Evolutionary conservation across 805 yeast species (phyloP), one percentile per base, ranked within the genome.

Genomic region (Cyberlindnera euphorbiae): DNA sequence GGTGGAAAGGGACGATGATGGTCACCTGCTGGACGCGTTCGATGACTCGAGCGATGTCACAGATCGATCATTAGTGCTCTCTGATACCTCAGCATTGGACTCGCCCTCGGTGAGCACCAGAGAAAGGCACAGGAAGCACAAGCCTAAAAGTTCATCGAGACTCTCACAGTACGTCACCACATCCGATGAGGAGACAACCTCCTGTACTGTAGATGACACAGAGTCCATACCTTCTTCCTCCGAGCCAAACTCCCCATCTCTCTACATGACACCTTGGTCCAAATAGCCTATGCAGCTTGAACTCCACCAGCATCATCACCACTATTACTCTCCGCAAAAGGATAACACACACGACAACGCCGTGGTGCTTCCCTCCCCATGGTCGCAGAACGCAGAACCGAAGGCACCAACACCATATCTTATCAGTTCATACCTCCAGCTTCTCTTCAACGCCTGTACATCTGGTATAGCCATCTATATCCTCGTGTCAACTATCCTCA

Each of bases 381-480:
- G 85, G 85, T 70, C 74, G 6, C 38, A 63, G 6, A 49, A 58
- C 6, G 71, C 78, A 4, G 51, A 61, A 10, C 83, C 86, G 4
- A 64, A 60, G 14, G 75, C 72, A 21, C 69, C 67, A 39, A 57
- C 66, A 0, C 75, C 82, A 6, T 82, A 82, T 49, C 52, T 75
- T 19, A 51, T 79, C 8, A 68, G 80, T 8, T 75, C 88, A 11
- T 79, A 80, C 46, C 53, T 80, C 23, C 89, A 82, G 55, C 47
- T 79, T 8, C 31, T 66, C 3, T 51, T 75, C 41, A 82, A 82
- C 49, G 53, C 68, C 3, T 38, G 66, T 3, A 72, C 78, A 0
- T 60, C 73, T 1, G 41, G 63, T 8, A 70, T 71, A 30, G 68
- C 68, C 0, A 47, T 70, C 6, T 67, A 71, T 27, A 46, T 79